Conservation (phyloP, 2,329 filamentous ascomycete species). For the Trichoderma citrinoviride region DNA sequence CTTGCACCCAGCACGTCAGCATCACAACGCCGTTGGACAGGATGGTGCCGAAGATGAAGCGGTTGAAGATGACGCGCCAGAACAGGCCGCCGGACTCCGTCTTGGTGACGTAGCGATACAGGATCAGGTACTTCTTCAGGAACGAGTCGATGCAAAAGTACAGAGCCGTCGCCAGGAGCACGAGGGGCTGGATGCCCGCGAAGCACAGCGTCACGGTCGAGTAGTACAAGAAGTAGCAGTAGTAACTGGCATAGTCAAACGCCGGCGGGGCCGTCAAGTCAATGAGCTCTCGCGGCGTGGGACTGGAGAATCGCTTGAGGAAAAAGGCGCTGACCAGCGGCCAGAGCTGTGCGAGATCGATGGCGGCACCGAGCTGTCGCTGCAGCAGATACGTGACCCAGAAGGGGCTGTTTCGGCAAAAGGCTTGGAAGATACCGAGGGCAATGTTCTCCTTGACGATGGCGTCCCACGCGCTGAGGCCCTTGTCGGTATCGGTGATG, state of each 20-base stretch:
- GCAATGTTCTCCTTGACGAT: conserved; percentile 64
- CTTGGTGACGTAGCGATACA: conserved; percentile 96
- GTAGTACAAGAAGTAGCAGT: conserved; percentile 98
- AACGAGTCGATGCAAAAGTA: conserved; percentile 87
- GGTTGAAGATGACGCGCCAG: conserved; percentile 90
- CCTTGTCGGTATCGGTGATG: conserved; percentile 54
- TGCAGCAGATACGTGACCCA: conserved; percentile 95
- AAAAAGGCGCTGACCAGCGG: conserved; percentile 82
- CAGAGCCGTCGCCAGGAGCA: conserved; percentile 79
- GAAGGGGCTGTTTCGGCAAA: conserved; percentile 82
- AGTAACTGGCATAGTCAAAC: conserved; percentile 95
- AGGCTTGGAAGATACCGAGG: conserved; percentile 62
- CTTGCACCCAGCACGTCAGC: conserved; percentile 69
- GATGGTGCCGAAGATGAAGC: conserved; percentile 79
- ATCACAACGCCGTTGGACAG: conserved; percentile 77
- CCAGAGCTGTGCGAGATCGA: conserved; percentile 87
- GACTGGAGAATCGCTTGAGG: conserved; percentile 76
- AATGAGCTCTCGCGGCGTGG: conserved; percentile 87
- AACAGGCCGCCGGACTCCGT: conserved; percentile 91
- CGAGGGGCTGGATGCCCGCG: conserved; percentile 79
- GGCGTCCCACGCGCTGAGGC: conserved; percentile 64
- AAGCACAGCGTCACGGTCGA: conserved; percentile 85
- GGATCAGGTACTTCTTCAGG: conserved; percentile 90
- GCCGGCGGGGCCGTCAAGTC: conserved; percentile 87
- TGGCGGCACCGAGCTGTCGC: conserved; percentile 87